A percentile compares a stretch with the other conserved stretches of the same genome.
These are phyloP conservation scores for Fragaria vesca DNA, from an alignment of 306 rosid species.

Conservation along the genomic window DNA sequence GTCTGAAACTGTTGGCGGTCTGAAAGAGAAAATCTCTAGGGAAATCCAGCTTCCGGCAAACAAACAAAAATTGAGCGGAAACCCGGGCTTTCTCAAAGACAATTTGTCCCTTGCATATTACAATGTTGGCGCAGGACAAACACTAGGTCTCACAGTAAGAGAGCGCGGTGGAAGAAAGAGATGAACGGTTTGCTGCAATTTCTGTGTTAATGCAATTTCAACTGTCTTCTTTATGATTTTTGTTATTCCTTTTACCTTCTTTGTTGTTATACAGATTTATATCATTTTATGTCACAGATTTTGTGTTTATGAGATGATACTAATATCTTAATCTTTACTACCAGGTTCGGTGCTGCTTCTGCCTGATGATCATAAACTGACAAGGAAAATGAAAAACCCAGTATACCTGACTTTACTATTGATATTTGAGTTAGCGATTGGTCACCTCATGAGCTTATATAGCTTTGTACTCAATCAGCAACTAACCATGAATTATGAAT, in stretches of 20 bases:
- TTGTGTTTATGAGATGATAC: slow-evolving; percentile 18
- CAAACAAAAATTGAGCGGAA: slow-evolving; percentile 93
- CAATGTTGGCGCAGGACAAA: slow-evolving; percentile 73
- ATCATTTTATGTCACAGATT: slow-evolving; percentile 5
- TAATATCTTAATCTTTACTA: slow-evolving; percentile 32
- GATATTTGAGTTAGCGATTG: no score
- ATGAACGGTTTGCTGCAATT: slow-evolving; percentile 54
- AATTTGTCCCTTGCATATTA: slow-evolving; percentile 86
- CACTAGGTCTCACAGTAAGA: slow-evolving; percentile 64
- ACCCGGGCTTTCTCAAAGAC: slow-evolving; percentile 94
- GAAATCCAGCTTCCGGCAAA: slow-evolving; percentile 94
- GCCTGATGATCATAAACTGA: slow-evolving; percentile 39
- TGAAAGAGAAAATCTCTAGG: slow-evolving; percentile 89
- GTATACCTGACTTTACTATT: not conserved
- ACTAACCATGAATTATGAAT: no score
- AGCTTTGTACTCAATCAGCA: no score
- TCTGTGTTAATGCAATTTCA: slow-evolving; percentile 1
- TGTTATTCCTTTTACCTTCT: slow-evolving; percentile 15
- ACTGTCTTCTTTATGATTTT: slow-evolving; percentile 23
- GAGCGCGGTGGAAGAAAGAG: slow-evolving; percentile 99
- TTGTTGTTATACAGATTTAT: not conserved
- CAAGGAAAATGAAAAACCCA: not conserved
- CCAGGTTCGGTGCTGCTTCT: slow-evolving; percentile 40
- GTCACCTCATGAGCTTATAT: no score
- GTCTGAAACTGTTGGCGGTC: slow-evolving; percentile 74